A percentile compares a stretch with the other conserved stretches of the same genome.
Evolutionary conservation across 257 asterid genomes (phyloP).

Genomic region (Nicotiana knightiana): DNA sequence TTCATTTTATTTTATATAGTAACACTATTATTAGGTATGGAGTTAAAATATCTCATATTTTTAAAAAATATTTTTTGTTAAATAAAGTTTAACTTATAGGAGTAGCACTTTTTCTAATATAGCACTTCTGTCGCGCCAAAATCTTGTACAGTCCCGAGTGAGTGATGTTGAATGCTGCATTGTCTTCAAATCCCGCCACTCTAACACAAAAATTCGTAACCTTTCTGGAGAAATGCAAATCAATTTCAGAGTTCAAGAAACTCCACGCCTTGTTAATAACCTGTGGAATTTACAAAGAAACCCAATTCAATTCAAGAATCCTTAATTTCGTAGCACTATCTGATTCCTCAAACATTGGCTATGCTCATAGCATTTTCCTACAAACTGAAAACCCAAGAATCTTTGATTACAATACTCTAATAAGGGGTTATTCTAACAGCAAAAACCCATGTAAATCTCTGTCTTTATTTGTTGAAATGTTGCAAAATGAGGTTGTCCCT

Average conservation of each 20-base stretch:
- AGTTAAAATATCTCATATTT: too few relatives aligned
- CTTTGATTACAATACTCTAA: conserved; percentile 47
- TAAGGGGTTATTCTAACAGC: conserved; percentile 48
- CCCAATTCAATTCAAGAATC: conserved; percentile 38
- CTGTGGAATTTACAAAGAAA: conserved; percentile 35
- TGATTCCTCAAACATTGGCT: conserved; percentile 23
- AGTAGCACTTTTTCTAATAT: too few relatives aligned
- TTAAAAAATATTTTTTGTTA: too few relatives aligned
- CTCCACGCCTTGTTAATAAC: conserved; percentile 48
- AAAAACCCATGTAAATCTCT: conserved; percentile 41
- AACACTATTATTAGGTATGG: too few relatives aligned
- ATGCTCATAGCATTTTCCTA: conserved; percentile 45
- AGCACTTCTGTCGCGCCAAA: too few relatives aligned
- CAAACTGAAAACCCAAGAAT: conserved; percentile 39
- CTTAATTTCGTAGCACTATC: conserved; percentile 35
- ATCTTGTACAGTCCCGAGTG: too few relatives aligned
- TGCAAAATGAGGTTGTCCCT: conserved; percentile 33
- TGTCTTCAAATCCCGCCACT: not conserved
- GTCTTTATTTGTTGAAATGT: conserved; percentile 33
- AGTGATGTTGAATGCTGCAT: not conserved
- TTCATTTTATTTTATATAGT: too few relatives aligned
- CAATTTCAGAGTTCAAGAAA: conserved; percentile 42
- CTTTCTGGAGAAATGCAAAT: conserved; percentile 38
- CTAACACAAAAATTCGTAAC: conserved; percentile 10
- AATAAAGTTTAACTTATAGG: too few relatives aligned